Percentiles rank a stretch among this genome's conserved stretches.
Evolutionary conservation across 2,329 filamentous ascomycete genomes (phyloP).

Genomic region (Fusarium setosum): DNA sequence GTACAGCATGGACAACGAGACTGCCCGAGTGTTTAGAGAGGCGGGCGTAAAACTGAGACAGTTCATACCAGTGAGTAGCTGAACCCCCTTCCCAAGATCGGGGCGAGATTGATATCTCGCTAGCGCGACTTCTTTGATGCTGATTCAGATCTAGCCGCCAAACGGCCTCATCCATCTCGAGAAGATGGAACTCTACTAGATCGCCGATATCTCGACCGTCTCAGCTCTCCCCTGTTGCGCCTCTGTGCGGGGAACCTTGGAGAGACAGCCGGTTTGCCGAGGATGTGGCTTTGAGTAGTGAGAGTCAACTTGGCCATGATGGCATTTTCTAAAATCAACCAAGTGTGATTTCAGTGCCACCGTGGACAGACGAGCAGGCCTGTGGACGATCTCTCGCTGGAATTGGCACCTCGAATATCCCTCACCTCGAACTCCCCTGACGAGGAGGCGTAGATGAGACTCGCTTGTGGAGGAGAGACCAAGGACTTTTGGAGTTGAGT

Average conservation of each 20-base stretch:
- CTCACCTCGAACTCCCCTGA: slow-evolving; percentile 33
- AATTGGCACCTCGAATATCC: slow-evolving; percentile 23
- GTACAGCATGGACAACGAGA: slow-evolving; percentile 93
- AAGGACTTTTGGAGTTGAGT: slow-evolving; percentile 15
- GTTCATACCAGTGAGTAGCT: slow-evolving; percentile 79
- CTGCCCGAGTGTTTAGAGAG: slow-evolving; percentile 83
- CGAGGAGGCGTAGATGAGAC: slow-evolving; percentile 26
- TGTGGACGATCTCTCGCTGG: slow-evolving; percentile 4
- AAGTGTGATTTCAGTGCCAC: slow-evolving; percentile 10
- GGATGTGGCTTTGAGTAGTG: slow-evolving; percentile 30
- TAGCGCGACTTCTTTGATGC: slow-evolving; percentile 17
- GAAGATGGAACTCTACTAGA: slow-evolving; percentile 56
- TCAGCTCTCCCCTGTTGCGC: slow-evolving; percentile 17
- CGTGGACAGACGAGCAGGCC: neutral
- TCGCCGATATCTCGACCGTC: slow-evolving; percentile 13
- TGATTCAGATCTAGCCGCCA: slow-evolving; percentile 60
- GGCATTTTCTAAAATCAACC: slow-evolving; percentile 29
- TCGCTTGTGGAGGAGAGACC: slow-evolving; percentile 4
- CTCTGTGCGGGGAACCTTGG: slow-evolving; percentile 25
- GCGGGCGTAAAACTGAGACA: slow-evolving; percentile 88
- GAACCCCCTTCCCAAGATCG: slow-evolving; percentile 18
- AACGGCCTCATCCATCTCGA: slow-evolving; percentile 74
- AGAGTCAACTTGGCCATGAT: slow-evolving; percentile 13
- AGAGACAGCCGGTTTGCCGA: slow-evolving; percentile 13
- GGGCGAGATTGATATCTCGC: slow-evolving; percentile 8